Base-by-base conservation (phyloP, 805 yeast species). In the Candida peoriensis region DNA sequence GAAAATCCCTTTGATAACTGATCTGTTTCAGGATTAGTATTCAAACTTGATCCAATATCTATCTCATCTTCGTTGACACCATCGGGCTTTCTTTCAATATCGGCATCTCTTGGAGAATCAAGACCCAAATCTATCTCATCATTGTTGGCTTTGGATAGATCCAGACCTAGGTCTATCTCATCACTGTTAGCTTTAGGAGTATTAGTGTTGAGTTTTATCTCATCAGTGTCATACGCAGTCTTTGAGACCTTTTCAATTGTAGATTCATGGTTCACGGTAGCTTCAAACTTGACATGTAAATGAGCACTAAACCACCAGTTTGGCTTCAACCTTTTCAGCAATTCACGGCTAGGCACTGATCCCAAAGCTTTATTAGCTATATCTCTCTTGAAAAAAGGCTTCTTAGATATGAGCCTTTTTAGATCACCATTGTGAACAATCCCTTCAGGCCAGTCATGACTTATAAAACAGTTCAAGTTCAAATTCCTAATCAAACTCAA, bases 401-500 rank as follows among this genome's bases (percentile, higher is more conserved):
- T 93, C 10, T 48, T 44, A 19, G 52, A 50, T 17, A 90, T 48
- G 9, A 93, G 60, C 17, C 47, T 38, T 0, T 55, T 43, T n/a
- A 65, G 13, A 47, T 83, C 57, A 0, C 97, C 97, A 55, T 72
- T 60, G 5, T 74, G 59, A 28, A 71, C 81, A 8, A 89, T 78
- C 4, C 83, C 85, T 26, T 68, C 78, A 0, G 98, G 98, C 98
- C 98, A 93, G 62, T 93, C 98, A 58, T 93, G 98, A 21, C 85
- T 74, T 34, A 90, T 41, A 54, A 81, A 66, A 1, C 88, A 54
- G 46, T 85, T 83, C 6, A 76, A 30, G 13, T 46, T 33, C 42
- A 41, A 10, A 39, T 47, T 46, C 39, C 49, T 32, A 39, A 72
- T 47, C 47, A 72, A 44, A 45, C 64, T 58, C 46, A 86, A 59